Conservation (phyloP, 2,329 filamentous ascomycete species). For the Colletotrichum ledebouriae region DNA sequence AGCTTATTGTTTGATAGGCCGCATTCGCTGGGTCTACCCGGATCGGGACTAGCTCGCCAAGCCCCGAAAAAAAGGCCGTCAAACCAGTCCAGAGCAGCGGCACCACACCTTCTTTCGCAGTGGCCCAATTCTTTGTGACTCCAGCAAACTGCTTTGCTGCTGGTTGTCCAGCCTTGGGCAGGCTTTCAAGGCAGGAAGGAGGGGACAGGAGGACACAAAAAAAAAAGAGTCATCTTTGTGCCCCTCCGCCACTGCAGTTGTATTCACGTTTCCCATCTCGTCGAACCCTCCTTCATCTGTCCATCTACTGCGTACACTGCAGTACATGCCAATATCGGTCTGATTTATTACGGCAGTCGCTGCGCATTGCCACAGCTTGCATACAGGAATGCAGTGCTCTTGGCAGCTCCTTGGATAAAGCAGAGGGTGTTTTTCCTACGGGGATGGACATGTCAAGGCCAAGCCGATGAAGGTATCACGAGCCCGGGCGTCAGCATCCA, state of each 20-base stretch:
- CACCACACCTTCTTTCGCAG: conserved; percentile 36
- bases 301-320: neutral
- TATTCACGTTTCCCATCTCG: conserved; percentile 11
- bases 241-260: conserved; percentile 28
- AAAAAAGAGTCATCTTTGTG: conserved; percentile 22
- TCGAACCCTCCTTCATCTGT: conserved; percentile 8
- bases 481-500: conserved; percentile 21
- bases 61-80: conserved; percentile 29
- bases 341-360: conserved; percentile 1
- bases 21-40: neutral
- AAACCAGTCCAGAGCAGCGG: conserved; percentile 33
- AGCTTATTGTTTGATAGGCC: conserved; percentile 17
- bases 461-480: conserved; percentile 38
- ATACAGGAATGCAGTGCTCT: conserved; percentile 1
- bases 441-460: conserved; percentile 17
- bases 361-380: conserved; percentile 1
- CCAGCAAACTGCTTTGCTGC: conserved; percentile 22
- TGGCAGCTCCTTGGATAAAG: conserved; percentile 14
- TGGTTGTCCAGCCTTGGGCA: conserved; percentile 10
- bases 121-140: conserved; percentile 30
- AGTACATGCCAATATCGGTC: conserved; percentile 3
- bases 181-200: conserved; percentile 8
- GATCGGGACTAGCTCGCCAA: conserved; percentile 14
- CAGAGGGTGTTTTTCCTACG: conserved; percentile 16
- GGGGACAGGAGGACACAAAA: conserved; percentile 6